Evolutionary conservation across 495 filamentous ascomycete species (phyloP).

Genomic region (Aspergillus indologenus): DNA sequence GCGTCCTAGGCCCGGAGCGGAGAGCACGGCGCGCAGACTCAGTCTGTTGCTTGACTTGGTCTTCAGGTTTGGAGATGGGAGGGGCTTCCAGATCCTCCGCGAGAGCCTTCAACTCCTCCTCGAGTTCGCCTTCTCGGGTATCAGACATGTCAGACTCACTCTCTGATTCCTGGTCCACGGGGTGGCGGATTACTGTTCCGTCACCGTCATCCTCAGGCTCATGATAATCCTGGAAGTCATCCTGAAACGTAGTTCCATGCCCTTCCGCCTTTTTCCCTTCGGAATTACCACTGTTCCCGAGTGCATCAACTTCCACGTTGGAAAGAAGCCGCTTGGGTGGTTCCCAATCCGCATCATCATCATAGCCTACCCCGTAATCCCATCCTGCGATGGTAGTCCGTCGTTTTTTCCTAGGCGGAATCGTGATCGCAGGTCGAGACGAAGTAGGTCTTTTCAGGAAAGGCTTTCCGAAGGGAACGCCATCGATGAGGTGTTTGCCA

Average conservation of each 20-base stretch:
- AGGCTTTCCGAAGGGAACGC: constrained; percentile 80
- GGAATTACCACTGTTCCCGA: constrained; percentile 10
- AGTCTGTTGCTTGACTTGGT: constrained; percentile 18
- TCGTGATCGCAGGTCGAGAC: constrained; percentile 63
- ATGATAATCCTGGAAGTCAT: constrained; percentile 25
- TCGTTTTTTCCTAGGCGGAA: constrained; percentile 73
- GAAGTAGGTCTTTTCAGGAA: constrained; percentile 53
- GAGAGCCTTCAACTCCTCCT: constrained; percentile 42
- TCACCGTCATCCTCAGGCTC: constrained; percentile 34
- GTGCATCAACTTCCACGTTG: constrained; percentile 17
- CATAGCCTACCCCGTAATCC: constrained; percentile 27
- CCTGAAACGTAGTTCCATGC: constrained; percentile 14
- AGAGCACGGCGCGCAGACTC: constrained; percentile 8
- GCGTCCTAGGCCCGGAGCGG: constrained; percentile 11
- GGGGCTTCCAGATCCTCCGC: constrained; percentile 40
- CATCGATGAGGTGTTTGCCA: constrained; percentile 84
- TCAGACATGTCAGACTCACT: constrained; percentile 40
- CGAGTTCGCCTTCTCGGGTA: constrained; percentile 38
- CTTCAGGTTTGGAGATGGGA: constrained; percentile 16
- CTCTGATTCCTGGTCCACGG: constrained; percentile 25
- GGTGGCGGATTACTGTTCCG: constrained; percentile 42
- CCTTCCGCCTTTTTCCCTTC: constrained; percentile 4
- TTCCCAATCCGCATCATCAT: constrained; percentile 40
- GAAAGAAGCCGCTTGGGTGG: constrained; percentile 25
- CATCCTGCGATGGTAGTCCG: constrained; percentile 46